Evolutionary conservation across 768 basidiomycete species (phyloP).

Genomic region (Hypholoma sublateritium): DNA sequence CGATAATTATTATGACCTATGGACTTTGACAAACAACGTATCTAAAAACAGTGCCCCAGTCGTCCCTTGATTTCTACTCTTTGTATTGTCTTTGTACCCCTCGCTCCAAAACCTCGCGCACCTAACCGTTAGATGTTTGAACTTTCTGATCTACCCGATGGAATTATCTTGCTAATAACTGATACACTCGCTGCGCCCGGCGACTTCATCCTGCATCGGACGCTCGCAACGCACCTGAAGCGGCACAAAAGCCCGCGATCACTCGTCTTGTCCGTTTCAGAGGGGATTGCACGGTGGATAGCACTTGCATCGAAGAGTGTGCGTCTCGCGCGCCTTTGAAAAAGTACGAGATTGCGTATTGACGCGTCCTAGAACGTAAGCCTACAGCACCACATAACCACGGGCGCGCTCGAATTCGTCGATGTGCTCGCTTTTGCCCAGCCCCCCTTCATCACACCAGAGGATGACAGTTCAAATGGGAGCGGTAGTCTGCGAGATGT

Average conservation of each 20-base stretch:
- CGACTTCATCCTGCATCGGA: slow-evolving; percentile 67
- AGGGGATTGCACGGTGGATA: slow-evolving; percentile 60
- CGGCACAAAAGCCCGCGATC: slow-evolving; percentile 29
- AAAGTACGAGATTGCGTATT: not conserved
- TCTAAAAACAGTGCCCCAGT: too few relatives aligned
- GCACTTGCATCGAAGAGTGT: slow-evolving; percentile 65
- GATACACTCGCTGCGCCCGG: slow-evolving; percentile 72
- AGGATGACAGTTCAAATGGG: slow-evolving; percentile 1
- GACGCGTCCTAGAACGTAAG: slow-evolving; percentile 34
- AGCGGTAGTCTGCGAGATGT: slow-evolving; percentile 29
- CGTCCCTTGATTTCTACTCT: too few relatives aligned
- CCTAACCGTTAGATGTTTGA: slow-evolving; percentile 36
- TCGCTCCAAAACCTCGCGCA: not conserved
- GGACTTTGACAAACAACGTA: slow-evolving; percentile 1
- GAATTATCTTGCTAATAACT: slow-evolving; percentile 60
- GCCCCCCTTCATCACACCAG: slow-evolving; percentile 12
- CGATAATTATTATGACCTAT: not conserved
- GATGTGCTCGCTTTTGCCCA: slow-evolving; percentile 37
- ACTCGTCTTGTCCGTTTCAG: slow-evolving; percentile 59
- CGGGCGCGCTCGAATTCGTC: slow-evolving; percentile 51
- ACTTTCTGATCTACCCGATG: slow-evolving; percentile 51
- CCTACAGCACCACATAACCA: slow-evolving; percentile 32
- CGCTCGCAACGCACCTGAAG: slow-evolving; percentile 54
- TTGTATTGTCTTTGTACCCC: too few relatives aligned
- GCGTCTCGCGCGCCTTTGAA: slow-evolving; percentile 21